phyloP scores from a whole-genome alignment of 768 basidiomycete genomes.

The Lactarius psammicola region DNA sequence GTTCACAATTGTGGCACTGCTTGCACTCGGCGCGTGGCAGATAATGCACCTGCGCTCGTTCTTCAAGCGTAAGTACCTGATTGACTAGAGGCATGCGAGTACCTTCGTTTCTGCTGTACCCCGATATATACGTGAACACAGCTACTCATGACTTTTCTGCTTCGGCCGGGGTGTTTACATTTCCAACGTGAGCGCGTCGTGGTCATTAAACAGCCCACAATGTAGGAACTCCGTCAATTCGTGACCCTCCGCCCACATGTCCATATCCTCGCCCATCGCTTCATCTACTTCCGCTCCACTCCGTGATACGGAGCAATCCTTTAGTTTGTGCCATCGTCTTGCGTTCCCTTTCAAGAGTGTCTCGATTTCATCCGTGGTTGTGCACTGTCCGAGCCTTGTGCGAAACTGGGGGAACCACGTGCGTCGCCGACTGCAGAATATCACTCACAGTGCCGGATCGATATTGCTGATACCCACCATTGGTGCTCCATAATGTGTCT shows the following conservation, averaged over 20 bases:
- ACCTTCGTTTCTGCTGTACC: slow-evolving; percentile 10
- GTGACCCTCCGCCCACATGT: neutral
- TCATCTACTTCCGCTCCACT: slow-evolving; percentile 1
- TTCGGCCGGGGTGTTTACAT: neutral
- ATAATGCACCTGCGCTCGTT: slow-evolving; percentile 90
- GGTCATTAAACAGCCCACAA: neutral
- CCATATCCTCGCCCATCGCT: neutral
- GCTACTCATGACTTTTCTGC: slow-evolving; percentile 1
- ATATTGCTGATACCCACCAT: slow-evolving; percentile 45
- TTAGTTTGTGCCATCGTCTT: slow-evolving; percentile 31
- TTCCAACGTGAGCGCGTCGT: slow-evolving; percentile 5
- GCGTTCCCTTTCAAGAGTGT: slow-evolving; percentile 29
- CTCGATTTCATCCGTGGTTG: slow-evolving; percentile 31
- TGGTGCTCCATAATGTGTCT: slow-evolving; percentile 67
- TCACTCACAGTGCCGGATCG: neutral
- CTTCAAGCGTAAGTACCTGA: slow-evolving; percentile 95
- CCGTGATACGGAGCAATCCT: neutral
- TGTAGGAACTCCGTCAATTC: neutral
- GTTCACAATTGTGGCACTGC: slow-evolving; percentile 77
- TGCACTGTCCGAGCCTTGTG: slow-evolving; percentile 27
- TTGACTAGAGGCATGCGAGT: slow-evolving; percentile 47
- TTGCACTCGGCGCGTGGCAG: slow-evolving; percentile 89
- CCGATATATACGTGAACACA: slow-evolving; percentile 8
- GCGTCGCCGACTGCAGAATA: slow-evolving; percentile 28
- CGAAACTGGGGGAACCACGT: slow-evolving; percentile 35